Conservation (phyloP, 116 monocot genomes). For the Cymodocea nodosa region DNA sequence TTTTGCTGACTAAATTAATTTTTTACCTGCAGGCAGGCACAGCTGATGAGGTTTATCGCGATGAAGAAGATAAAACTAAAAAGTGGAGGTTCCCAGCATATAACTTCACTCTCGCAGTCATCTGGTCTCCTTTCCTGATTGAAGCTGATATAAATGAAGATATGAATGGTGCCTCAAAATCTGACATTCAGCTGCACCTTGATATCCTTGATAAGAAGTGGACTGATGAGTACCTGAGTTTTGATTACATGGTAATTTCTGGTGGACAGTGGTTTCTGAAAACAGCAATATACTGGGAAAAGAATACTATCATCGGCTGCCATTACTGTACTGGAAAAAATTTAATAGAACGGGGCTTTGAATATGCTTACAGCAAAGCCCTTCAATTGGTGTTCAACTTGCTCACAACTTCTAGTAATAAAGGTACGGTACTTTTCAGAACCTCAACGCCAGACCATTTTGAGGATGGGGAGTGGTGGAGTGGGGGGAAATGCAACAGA, state of each 20-base stretch:
- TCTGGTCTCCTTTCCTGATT: conserved; percentile 63
- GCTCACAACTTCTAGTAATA: conserved; percentile 25
- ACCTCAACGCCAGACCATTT: conserved; percentile 64
- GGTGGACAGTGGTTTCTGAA: conserved; percentile 73
- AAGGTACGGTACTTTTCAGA: conserved; percentile 36
- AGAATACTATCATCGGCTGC: conserved; percentile 34
- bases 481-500: conserved; percentile 49
- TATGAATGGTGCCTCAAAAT: conserved; percentile 14
- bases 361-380: conserved; percentile 41
- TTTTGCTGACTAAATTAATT: not conserved
- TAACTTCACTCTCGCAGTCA: conserved; percentile 50
- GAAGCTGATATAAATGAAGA: conserved; percentile 32
- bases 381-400: conserved; percentile 25
- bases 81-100: conserved; percentile 35
- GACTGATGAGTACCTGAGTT: conserved; percentile 34
- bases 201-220: conserved; percentile 48
- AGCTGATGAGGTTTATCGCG: conserved; percentile 42
- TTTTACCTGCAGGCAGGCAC: conserved; percentile 34
- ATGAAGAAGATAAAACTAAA: conserved; percentile 28
- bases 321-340: conserved; percentile 40
- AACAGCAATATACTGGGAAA: conserved; percentile 32
- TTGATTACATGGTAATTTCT: conserved; percentile 46
- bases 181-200: conserved; percentile 36
- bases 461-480: conserved; percentile 55
- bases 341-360: conserved; percentile 31